phyloP scores from a whole-genome alignment of 768 basidiomycete genomes.

The Serendipita indica region DNA sequence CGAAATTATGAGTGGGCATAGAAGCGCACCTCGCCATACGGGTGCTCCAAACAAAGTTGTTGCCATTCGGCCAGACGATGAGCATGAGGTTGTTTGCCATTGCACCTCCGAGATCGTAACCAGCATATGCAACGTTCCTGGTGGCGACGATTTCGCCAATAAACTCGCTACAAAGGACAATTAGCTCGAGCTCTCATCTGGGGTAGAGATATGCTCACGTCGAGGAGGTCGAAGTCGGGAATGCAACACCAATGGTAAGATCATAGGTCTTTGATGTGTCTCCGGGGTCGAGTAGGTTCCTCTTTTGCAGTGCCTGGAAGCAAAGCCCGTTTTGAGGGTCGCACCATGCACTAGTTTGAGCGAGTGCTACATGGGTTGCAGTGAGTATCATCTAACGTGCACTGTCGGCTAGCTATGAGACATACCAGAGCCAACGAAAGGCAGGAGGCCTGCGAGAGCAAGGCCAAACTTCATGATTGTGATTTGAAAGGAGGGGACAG shows the following conservation, averaged over 20 bases:
- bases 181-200: background rate
- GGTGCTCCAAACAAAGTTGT: slow-evolving; percentile 36
- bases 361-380: background rate
- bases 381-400: background rate
- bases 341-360: background rate
- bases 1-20: background rate
- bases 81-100: slow-evolving; percentile 44
- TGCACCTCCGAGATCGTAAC: slow-evolving; percentile 36
- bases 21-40: slow-evolving; percentile 38
- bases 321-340: background rate
- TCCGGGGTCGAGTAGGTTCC: background rate
- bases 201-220: background rate
- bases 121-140: slow-evolving; percentile 36
- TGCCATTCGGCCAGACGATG: slow-evolving; percentile 47
- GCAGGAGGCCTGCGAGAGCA: slow-evolving; percentile 1
- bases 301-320: background rate
- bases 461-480: slow-evolving; percentile 7
- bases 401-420: background rate
- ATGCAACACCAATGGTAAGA: slow-evolving; percentile 5
- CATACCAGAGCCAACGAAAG: slow-evolving; percentile 4
- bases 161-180: slow-evolving; percentile 29
- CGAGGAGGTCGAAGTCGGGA: background rate
- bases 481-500: background rate
- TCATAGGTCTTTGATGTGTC: background rate
- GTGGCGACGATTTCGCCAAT: slow-evolving; percentile 50